Evolutionary conservation across 148 eudicot genomes (phyloP).

Genomic region (Silene conica): DNA sequence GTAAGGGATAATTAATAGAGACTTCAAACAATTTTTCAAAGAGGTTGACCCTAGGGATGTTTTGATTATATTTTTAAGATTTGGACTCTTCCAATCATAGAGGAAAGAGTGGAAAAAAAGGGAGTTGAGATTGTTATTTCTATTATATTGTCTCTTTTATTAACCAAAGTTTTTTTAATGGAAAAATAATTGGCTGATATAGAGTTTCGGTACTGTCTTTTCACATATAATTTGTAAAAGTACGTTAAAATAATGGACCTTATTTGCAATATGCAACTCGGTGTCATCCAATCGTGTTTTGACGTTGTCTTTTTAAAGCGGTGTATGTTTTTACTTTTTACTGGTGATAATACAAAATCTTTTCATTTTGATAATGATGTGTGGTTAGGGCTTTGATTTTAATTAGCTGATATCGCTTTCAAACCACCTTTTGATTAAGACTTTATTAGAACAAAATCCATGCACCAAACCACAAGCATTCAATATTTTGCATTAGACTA

Average conservation of each 20-base stretch:
- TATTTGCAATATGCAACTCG: too few species aligned
- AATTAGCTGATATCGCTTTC: conserved; percentile 22
- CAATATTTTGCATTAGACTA: conserved; percentile 6
- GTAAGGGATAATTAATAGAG: conserved; percentile 1
- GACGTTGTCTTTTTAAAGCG: too few species aligned
- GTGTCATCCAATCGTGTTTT: too few species aligned
- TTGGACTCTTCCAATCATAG: conserved; percentile 44
- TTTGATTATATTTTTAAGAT: conserved; percentile 9
- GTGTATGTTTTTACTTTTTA: conserved; percentile 2
- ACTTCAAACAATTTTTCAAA: conserved; percentile 26
- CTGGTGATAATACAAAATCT: conserved; percentile 4
- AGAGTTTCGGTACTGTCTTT: too few species aligned
- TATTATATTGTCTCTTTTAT: neutral
- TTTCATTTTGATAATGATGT: conserved; percentile 7
- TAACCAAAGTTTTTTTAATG: neutral
- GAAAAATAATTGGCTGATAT: too few species aligned
- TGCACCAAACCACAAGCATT: conserved; percentile 24
- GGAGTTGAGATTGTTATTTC: conserved; percentile 4
- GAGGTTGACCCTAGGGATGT: conserved; percentile 20
- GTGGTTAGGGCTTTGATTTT: conserved; percentile 4
- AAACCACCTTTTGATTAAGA: conserved; percentile 27
- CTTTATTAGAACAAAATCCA: conserved; percentile 21
- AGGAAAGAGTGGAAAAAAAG: conserved; percentile 11
- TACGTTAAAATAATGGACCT: too few species aligned
- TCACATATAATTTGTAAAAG: too few species aligned